Base-by-base conservation (phyloP, 805 yeast genomes). In the Lachancea waltii region DNA sequence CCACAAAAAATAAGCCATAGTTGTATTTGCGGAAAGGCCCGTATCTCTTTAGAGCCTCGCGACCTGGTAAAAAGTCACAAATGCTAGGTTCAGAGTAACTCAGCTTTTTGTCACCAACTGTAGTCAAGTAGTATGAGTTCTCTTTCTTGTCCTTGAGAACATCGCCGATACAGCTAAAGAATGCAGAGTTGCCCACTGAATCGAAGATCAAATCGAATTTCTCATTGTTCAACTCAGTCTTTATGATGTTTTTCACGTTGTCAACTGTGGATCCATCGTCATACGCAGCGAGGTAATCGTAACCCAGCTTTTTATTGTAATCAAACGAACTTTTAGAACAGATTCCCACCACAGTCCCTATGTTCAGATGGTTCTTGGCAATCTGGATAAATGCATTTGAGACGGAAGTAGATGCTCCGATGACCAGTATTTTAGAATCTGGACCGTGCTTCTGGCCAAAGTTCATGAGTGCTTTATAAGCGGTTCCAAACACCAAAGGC, bases 321-420 rank as follows among this genome's bases (percentile, higher is more conserved):
- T 60, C 69, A 14, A 62, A 55, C 9, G 85, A 72, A 7, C 63
- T 53, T 0, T 70, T 57, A 3, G 81, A 76, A 51, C 80, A 73
- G 3, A 77, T 68, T 18, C 74, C 77, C 4, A 74, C 79, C 16
- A 85, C 72, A 9, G 68, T 68, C 18, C 62, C 60, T 7, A 76
- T 74, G 2, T 67, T 59, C 40, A 65, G 65, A 33, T 60, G 54
- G 27, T 68, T 56, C 54, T 73, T 79, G 7, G 80, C 75, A 28
- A 82, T 55, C 55, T 79, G 84, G 24, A 75, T 63, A 3, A 70
- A 65, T 42, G 65, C 68, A 20, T 68, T 54, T 16, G 89, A 87
- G 11, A 81, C 87, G 10, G 79, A 62, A 1, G 94, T 77, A 7
- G 83, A 79, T 18, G 82, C 90, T 26, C 95, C 95, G 33, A 82